Base-by-base conservation (phyloP, 1,139 yeast species). In the Geotrichum klebahnii region DNA sequence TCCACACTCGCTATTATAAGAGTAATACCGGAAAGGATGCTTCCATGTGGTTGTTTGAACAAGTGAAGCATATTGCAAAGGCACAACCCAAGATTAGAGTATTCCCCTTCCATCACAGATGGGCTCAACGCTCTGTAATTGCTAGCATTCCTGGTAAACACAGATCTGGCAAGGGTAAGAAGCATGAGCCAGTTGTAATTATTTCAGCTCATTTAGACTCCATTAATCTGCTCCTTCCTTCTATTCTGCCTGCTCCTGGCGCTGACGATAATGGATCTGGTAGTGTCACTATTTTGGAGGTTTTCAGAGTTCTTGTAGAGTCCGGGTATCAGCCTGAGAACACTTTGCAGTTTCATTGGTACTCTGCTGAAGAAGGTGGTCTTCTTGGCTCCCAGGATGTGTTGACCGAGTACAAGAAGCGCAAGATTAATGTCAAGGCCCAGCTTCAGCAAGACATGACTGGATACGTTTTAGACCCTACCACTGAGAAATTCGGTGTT, bases 371-470 rank as follows among this genome's bases (percentile, higher is more conserved):
- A 70, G 98, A 90, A 72, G 90, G 88, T 53, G 97, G 97, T 0
- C 72, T 88, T 52, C 73, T 87, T 50, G 98, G 98, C 0, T 87
- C 96, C 3, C 77, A 80, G 57, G 95, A 87, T 54, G 79, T 90
- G 9, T 86, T 86, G 66, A 68, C 78, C 19, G 72, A 75, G 17
- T 48, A 48, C 35, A 37, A 36, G 40, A 23, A 20, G 16, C 19
- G 29, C 12, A 17, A 24, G 8, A 38, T 50, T 5, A 75, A 71
- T 52, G 90, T 90, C 20, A 76, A 82, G 32, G 90, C 90, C 4
- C 84, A 89, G 89, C 73, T 90, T 46, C 97, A 90, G 67, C 96
- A 89, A 66, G 97, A 90, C 64, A 90, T 90, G 97, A 87, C 97
- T 1, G 97, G 97, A 77, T 63, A n/a, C n/a, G n/a, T n/a, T n/a